phyloP scores from a whole-genome alignment of 2,329 filamentous ascomycete species.

The Ceratocystis alfenasii region DNA sequence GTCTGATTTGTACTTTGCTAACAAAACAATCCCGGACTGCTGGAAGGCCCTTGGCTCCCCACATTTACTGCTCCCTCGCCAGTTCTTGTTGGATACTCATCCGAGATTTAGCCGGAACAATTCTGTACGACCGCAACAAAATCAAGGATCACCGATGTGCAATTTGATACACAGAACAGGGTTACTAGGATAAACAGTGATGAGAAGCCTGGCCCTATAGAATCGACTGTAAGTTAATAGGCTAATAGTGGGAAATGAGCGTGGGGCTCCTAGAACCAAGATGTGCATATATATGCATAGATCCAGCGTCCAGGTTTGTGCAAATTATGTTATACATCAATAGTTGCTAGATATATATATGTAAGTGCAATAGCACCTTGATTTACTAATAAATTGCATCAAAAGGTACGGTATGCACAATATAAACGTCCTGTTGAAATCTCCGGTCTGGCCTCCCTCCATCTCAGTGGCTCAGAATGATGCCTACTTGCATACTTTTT shows the following conservation, averaged over 20 bases:
- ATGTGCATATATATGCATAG: neutral
- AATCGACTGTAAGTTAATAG: neutral
- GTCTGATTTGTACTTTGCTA: neutral
- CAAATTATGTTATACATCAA: neutral
- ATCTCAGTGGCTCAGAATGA: too few relatives aligned
- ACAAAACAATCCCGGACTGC: conserved; percentile 15
- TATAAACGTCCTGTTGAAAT: too few relatives aligned
- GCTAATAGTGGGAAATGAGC: conserved; percentile 4
- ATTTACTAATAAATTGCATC: neutral
- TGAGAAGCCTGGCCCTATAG: too few relatives aligned
- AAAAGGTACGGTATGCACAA: too few relatives aligned
- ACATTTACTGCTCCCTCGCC: too few relatives aligned
- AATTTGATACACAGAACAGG: neutral
- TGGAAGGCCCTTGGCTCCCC: conserved; percentile 8
- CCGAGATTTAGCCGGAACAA: neutral
- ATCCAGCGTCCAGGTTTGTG: neutral
- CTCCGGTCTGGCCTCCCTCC: too few relatives aligned
- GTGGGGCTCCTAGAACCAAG: neutral
- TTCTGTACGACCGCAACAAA: neutral
- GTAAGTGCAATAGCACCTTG: neutral
- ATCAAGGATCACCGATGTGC: neutral
- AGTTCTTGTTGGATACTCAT: neutral
- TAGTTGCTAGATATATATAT: too few relatives aligned
- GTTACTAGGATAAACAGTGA: neutral
- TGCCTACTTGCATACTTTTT: too few relatives aligned